phyloP scores from a whole-genome alignment of 2,329 filamentous ascomycete species.

The Penicillium sp. region DNA sequence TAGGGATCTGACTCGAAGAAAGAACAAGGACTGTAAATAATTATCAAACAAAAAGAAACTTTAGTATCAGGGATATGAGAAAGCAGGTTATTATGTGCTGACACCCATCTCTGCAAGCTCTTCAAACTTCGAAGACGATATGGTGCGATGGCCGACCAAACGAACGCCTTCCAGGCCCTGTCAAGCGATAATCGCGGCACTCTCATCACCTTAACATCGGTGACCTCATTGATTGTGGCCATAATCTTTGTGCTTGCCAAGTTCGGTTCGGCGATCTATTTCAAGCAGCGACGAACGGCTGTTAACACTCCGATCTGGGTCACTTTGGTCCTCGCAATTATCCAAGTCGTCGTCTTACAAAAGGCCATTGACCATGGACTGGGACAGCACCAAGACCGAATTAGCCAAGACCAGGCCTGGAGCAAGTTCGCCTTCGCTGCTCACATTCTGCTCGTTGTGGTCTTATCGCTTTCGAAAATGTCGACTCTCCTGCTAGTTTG shows the following conservation, averaged over 20 bases:
- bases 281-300: slow-evolving; percentile 23
- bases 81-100: not conserved
- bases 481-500: slow-evolving; percentile 30
- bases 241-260: slow-evolving; percentile 26
- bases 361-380: slow-evolving; percentile 25
- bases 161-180: slow-evolving; percentile 11
- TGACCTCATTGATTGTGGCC: slow-evolving; percentile 20
- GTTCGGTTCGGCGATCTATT: slow-evolving; percentile 21
- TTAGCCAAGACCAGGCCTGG: slow-evolving; percentile 16
- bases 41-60: not conserved
- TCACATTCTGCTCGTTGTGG: slow-evolving; percentile 22
- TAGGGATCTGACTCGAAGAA: slow-evolving; percentile 9
- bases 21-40: slow-evolving; percentile 7
- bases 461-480: slow-evolving; percentile 14
- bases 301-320: slow-evolving; percentile 24
- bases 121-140: not conserved
- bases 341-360: slow-evolving; percentile 23
- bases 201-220: slow-evolving; percentile 18
- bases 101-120: slow-evolving; percentile 1
- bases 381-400: slow-evolving; percentile 17
- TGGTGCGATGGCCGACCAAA: slow-evolving; percentile 17
- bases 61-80: not conserved
- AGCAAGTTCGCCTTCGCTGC: slow-evolving; percentile 23
- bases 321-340: slow-evolving; percentile 21
- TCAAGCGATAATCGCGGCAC: slow-evolving; percentile 19